Conservation (phyloP, 805 yeast species). For the Yarrowia porcina region DNA sequence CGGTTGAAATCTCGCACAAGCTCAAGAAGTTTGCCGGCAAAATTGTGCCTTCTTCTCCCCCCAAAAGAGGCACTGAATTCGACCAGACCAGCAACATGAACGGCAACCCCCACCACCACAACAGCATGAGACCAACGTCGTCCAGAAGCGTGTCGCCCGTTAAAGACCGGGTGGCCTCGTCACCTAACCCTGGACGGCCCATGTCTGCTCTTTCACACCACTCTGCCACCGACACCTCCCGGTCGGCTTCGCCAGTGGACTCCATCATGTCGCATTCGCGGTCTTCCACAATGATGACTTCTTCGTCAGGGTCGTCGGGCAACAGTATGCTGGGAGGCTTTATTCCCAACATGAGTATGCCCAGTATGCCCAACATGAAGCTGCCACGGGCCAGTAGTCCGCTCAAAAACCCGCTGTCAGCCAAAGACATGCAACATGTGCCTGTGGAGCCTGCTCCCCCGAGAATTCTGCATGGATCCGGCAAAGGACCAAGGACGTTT, state of each 20-base stretch:
- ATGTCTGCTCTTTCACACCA: not conserved
- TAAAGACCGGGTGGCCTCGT: not conserved
- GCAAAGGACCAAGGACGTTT: slow-evolving; percentile 18
- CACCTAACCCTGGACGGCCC: slow-evolving; percentile 9
- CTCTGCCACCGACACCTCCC: not conserved
- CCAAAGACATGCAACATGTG: not conserved
- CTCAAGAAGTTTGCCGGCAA: slow-evolving; percentile 11
- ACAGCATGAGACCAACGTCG: not conserved
- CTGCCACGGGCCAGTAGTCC: slow-evolving; percentile 8
- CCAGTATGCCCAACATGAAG: not conserved
- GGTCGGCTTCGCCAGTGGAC: slow-evolving; percentile 9
- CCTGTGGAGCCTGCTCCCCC: slow-evolving; percentile 17
- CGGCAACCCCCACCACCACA: no score
- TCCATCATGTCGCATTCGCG: slow-evolving; percentile 13
- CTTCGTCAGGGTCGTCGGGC: not conserved
- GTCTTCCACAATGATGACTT: slow-evolving; percentile 13
- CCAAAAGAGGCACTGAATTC: not conserved
- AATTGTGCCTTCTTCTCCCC: not conserved
- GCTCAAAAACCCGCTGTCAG: slow-evolving; percentile 17
- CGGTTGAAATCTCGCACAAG: slow-evolving; percentile 1
- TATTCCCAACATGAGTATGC: slow-evolving; percentile 11
- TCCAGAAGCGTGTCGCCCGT: not conserved
- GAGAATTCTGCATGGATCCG: not conserved
- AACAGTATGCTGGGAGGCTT: not conserved
- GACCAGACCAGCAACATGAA: not conserved